A percentile compares a stretch with the other conserved stretches of the same genome.
phyloP scores from a whole-genome alignment of 169 alveolate genomes.

The Babesia ovata region DNA sequence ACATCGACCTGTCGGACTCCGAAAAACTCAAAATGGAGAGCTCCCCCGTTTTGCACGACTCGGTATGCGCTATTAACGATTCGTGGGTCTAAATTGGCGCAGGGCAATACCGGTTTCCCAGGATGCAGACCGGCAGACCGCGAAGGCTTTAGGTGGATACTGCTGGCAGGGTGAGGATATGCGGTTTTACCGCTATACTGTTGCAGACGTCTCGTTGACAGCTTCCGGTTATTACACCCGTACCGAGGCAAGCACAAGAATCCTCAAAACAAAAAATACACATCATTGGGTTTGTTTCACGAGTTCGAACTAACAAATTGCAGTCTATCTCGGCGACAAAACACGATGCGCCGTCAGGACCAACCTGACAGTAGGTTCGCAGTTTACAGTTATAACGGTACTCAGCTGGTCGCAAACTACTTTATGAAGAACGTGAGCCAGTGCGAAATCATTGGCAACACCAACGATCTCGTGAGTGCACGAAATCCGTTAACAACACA shows the following conservation, averaged over 20 bases:
- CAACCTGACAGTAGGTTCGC: conserved; percentile 16
- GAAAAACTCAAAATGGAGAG: conserved; percentile 34
- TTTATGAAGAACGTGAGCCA: conserved; percentile 29
- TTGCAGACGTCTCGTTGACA: conserved; percentile 37
- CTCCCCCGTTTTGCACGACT: conserved; percentile 35
- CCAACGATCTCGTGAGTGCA: conserved; percentile 26
- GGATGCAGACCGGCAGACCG: conserved; percentile 44
- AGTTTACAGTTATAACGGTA: background rate
- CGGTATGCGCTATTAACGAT: background rate
- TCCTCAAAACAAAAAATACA: conserved; percentile 19
- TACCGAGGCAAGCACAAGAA: conserved; percentile 18
- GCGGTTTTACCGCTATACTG: no score
- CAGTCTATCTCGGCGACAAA: conserved; percentile 50
- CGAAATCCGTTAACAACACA: background rate
- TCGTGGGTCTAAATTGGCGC: background rate
- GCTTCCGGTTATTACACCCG: conserved; percentile 33
- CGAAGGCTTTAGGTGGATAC: conserved; percentile 28
- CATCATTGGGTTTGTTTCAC: conserved; percentile 25
- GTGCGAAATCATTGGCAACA: conserved; percentile 47
- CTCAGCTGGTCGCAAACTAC: conserved; percentile 37
- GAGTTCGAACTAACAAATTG: background rate
- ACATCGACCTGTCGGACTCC: conserved; percentile 50
- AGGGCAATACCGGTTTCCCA: conserved; percentile 46
- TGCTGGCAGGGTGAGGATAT: conserved; percentile 41
- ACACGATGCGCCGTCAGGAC: conserved; percentile 56